Conservation (phyloP, 768 basidiomycete species). For the Lactifluus subvellereus region DNA sequence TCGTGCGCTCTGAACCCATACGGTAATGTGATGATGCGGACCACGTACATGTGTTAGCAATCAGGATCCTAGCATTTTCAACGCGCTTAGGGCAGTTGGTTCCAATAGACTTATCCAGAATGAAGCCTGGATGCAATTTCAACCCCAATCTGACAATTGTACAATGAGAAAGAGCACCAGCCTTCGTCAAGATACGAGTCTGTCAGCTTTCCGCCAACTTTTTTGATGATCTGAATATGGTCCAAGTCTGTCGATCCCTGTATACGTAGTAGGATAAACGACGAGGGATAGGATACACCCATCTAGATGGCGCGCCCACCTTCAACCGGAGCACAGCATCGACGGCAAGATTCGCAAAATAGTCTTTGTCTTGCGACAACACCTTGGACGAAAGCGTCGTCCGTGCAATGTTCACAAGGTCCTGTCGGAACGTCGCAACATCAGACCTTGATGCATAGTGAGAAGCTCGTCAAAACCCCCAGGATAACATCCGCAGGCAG, state of each 20-base stretch:
- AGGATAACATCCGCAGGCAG: background rate
- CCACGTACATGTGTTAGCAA: slow-evolving; percentile 91
- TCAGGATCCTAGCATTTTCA: slow-evolving; percentile 92
- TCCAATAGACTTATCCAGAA: slow-evolving; percentile 92
- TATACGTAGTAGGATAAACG: background rate
- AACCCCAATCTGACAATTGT: background rate
- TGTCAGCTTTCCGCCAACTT: slow-evolving; percentile 96
- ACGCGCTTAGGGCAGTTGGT: slow-evolving; percentile 92
- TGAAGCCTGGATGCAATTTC: slow-evolving; percentile 61
- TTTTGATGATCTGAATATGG: slow-evolving; percentile 99
- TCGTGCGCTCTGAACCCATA: slow-evolving; percentile 5
- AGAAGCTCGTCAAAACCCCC: background rate
- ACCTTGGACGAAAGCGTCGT: slow-evolving; percentile 97
- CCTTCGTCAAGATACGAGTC: slow-evolving; percentile 98
- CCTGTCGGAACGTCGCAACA: slow-evolving; percentile 69
- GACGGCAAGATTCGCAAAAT: slow-evolving; percentile 96
- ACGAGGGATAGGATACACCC: background rate
- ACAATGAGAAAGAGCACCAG: slow-evolving; percentile 27
- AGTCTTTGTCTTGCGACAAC: slow-evolving; percentile 92
- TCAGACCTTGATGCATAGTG: slow-evolving; percentile 47
- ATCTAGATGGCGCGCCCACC: slow-evolving; percentile 35
- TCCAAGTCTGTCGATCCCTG: slow-evolving; percentile 95
- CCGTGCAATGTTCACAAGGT: slow-evolving; percentile 93
- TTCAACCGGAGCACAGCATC: slow-evolving; percentile 92
- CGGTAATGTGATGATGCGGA: background rate